phyloP scores from a whole-genome alignment of 495 filamentous ascomycete genomes.

The Penicillium arizonense region DNA sequence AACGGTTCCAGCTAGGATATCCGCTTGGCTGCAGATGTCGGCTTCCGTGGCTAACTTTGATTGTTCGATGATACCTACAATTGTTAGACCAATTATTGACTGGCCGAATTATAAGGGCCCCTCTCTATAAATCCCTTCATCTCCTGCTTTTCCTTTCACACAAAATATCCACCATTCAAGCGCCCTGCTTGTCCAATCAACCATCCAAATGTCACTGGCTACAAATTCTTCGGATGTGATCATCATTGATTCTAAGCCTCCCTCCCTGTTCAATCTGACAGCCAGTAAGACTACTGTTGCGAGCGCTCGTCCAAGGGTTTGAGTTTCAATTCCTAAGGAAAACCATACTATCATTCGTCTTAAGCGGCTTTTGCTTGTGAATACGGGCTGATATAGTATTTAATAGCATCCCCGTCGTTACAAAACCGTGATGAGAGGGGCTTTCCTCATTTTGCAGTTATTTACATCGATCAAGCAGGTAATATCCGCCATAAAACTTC shows the following conservation, averaged over 20 bases:
- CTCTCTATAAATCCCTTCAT: not conserved
- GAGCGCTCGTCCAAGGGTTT: not conserved
- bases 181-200: not conserved
- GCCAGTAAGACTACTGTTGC: not conserved
- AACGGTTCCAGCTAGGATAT: too few species aligned
- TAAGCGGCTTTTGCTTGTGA: not conserved
- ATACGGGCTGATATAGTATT: not conserved
- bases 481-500: not conserved
- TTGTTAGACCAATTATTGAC: too few species aligned
- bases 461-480: not conserved
- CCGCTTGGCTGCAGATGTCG: too few species aligned
- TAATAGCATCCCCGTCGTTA: not conserved
- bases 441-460: not conserved
- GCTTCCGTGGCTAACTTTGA: too few species aligned
- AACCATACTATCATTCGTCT: not conserved
- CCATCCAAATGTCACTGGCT: not conserved
- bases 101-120: too few species aligned
- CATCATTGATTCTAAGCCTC: not conserved
- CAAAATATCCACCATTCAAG: not conserved
- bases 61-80: too few species aligned
- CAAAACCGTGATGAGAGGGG: not conserved
- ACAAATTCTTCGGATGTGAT: not conserved
- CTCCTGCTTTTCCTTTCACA: not conserved
- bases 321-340: not conserved
- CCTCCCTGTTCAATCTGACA: not conserved